These are phyloP conservation scores for Allium sativum DNA, from an alignment of 106 monocot species.

Conservation along the genomic window DNA sequence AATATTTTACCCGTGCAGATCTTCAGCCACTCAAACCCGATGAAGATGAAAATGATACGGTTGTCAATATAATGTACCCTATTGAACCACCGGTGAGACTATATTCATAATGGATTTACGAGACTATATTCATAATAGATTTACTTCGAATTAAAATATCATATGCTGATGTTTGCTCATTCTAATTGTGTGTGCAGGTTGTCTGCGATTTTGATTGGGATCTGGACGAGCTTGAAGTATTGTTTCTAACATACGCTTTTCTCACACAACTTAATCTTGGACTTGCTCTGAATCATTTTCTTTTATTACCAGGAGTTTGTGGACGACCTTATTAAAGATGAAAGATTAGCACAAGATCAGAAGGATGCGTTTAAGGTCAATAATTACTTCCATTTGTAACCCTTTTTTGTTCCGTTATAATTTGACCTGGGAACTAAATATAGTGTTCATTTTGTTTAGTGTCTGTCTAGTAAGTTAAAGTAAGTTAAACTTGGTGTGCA, in stretches of 20 bases:
- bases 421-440: too few relatives aligned
- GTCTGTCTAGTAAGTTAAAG: background rate
- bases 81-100: conserved; percentile 49
- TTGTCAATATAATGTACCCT: conserved; percentile 59
- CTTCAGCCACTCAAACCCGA: conserved; percentile 38
- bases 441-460: background rate
- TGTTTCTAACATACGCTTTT: too few relatives aligned
- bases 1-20: conserved; percentile 16
- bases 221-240: conserved; percentile 52
- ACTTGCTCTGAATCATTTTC: background rate
- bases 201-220: conserved; percentile 73
- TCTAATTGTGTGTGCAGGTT: conserved; percentile 49
- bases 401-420: too few relatives aligned
- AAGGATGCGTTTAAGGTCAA: conserved; percentile 74
- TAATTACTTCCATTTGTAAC: too few relatives aligned
- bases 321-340: conserved; percentile 43
- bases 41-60: conserved; percentile 55
- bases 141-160: background rate
- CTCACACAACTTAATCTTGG: background rate
- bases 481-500: background rate
- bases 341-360: conserved; percentile 51
- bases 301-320: conserved; percentile 51
- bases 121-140: background rate
- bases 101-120: background rate
- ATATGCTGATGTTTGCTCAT: conserved; percentile 38